These are phyloP conservation scores for Xanthoconium purpureum DNA, from an alignment of 768 basidiomycete species.

Conservation along the genomic window DNA sequence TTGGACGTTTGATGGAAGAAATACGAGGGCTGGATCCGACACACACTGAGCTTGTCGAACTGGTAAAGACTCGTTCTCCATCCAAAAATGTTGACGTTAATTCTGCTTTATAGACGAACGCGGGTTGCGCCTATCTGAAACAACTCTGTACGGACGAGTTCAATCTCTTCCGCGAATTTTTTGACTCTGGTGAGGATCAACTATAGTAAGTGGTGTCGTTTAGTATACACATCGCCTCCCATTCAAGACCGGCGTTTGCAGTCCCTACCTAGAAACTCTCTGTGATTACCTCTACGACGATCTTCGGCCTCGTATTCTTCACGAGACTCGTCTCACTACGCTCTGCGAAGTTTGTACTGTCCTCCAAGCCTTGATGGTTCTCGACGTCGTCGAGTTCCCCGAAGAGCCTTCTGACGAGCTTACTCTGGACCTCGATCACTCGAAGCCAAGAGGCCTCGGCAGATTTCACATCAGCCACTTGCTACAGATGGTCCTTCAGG, in stretches of 20 bases:
- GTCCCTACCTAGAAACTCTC: slow-evolving; percentile 84
- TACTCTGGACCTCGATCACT: slow-evolving; percentile 38
- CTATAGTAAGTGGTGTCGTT: slow-evolving; percentile 52
- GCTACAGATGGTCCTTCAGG: slow-evolving; percentile 87
- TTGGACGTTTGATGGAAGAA: slow-evolving; percentile 73
- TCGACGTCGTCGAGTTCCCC: slow-evolving; percentile 57
- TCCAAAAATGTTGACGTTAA: background rate
- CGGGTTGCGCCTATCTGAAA: slow-evolving; percentile 91
- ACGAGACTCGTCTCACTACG: slow-evolving; percentile 82
- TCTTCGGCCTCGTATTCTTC: slow-evolving; percentile 90
- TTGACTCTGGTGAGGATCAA: slow-evolving; percentile 76
- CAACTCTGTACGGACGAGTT: slow-evolving; percentile 91
- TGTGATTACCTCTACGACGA: slow-evolving; percentile 96
- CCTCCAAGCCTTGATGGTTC: slow-evolving; percentile 92
- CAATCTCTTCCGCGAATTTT: slow-evolving; percentile 79
- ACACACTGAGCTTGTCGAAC: slow-evolving; percentile 80
- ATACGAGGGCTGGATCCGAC: slow-evolving; percentile 78
- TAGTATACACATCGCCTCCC: slow-evolving; percentile 5
- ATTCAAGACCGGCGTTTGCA: slow-evolving; percentile 29
- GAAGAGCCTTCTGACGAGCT: slow-evolving; percentile 34
- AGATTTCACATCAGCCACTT: slow-evolving; percentile 77
- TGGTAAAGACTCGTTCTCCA: slow-evolving; percentile 47
- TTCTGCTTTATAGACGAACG: slow-evolving; percentile 59
- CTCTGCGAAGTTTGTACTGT: slow-evolving; percentile 97
- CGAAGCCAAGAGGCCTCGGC: slow-evolving; percentile 42